A percentile compares a stretch with the other conserved stretches of the same genome.
Conservation (phyloP, 2,329 filamentous ascomycete genomes). For the Scedosporium aurantiacum region DNA sequence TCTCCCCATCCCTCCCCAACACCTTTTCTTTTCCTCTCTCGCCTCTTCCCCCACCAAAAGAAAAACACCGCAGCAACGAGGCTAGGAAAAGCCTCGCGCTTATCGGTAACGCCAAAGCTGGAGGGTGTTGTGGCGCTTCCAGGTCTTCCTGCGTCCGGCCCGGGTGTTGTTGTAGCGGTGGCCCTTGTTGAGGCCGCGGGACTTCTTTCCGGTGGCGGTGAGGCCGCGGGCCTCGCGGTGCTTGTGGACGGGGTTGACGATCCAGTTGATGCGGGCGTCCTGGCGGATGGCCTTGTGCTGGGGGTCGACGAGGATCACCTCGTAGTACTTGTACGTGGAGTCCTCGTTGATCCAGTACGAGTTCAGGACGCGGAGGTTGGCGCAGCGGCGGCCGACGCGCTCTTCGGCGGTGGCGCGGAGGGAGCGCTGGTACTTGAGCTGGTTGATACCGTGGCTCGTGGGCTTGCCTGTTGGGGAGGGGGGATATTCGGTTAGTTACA, state of each 20-base stretch:
- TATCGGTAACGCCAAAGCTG: slow-evolving; percentile 98
- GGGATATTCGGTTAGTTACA: slow-evolving; percentile 12
- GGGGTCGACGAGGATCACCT: slow-evolving; percentile 99
- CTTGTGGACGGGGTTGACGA: slow-evolving; percentile 99
- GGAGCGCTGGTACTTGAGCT: slow-evolving; percentile 99
- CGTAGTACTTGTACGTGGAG: slow-evolving; percentile 99
- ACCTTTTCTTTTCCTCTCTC: background rate
- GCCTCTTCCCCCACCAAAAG: background rate
- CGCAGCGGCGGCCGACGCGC: slow-evolving; percentile 98
- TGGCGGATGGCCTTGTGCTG: slow-evolving; percentile 99
- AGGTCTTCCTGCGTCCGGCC: slow-evolving; percentile 97
- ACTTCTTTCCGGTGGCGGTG: slow-evolving; percentile 98
- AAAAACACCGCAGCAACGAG: background rate
- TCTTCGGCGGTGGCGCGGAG: slow-evolving; percentile 97
- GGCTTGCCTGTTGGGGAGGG: slow-evolving; percentile 67
- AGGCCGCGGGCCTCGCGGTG: slow-evolving; percentile 97
- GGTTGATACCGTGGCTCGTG: slow-evolving; percentile 99
- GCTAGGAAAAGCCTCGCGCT: slow-evolving; percentile 15
- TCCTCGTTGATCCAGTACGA: slow-evolving; percentile 99
- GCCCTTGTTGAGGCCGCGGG: slow-evolving; percentile 97
- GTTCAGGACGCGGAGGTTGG: slow-evolving; percentile 98
- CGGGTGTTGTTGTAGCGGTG: slow-evolving; percentile 98
- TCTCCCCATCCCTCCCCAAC: background rate
- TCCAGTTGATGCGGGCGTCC: slow-evolving; percentile 99
- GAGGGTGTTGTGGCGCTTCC: slow-evolving; percentile 99